Evolutionary conservation across 2,329 filamentous ascomycete genomes (phyloP), one percentile per base, ranked within the genome.

Genomic region (Thermochaetoides dissita): DNA sequence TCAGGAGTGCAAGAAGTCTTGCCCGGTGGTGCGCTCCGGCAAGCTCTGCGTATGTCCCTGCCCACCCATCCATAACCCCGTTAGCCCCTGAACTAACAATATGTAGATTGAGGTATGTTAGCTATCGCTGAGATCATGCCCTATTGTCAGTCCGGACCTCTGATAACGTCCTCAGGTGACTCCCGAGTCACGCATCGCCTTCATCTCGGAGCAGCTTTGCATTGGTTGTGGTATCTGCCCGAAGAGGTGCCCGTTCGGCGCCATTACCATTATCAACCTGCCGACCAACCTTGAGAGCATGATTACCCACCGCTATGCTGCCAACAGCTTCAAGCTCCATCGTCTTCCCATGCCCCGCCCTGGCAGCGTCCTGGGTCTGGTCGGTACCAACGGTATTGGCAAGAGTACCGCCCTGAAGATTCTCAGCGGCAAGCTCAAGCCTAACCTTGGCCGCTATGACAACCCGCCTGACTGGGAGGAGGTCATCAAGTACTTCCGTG

Each of bases 381-480:
- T 98, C 36, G 93, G 91, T 63, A 96, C 91, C 56, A 98, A 98
- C 78, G 91, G 93, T 86, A 98, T 96, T 57, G 91, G 91, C 66
- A 98, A 98, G 78, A 95, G 87, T 69, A 98, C 91, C n/a, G 93
- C 91, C 7, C 70, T 98, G 63, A 98, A 98, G 73, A 95, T 98
- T 62, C 79, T 98, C 57, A 94, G 86, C 58, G 91, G 91, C 60
- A 98, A 96, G 69, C 74, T 98, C 57, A 98, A 98, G 77, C 91
- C 91, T 46, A 98, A 98, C 64, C 65, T 98, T 65, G 91, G 93
- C 52, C 76, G 83, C 59, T 94, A 84, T 61, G 88, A 96, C 53
- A 93, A 96, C 65, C 89, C 91, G 7, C 93, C 91, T 10, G 91
- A 98, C 63, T 98, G 93, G 91, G 88, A 96, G 67, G 91, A 96